Evolutionary conservation across 208 protist species (phyloP), one percentile per base, ranked within the genome.

Genomic region (Angomonas desouzai): DNA sequence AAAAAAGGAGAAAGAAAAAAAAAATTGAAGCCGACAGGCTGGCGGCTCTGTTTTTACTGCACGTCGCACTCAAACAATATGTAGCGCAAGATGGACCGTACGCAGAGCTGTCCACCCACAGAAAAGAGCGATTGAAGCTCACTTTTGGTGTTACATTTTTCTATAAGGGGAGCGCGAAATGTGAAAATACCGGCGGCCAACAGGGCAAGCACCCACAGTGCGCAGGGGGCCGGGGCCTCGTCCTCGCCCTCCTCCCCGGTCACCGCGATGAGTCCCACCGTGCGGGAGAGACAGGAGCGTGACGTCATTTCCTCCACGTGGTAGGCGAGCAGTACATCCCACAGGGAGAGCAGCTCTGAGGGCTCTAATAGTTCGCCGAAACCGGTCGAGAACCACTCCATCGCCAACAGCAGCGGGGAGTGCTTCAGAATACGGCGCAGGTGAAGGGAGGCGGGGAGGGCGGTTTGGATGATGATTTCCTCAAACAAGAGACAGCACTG

Each of bases 401-500:
- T 38, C 10, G 84, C 83, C 34, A 93, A 70, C 3, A 66, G 66
- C 30, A 96, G 76, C 55, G 85, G 83, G 20, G 85, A 79, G 49
- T 74, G 64, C 23, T 80, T 61, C 10, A 96, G 76, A 16, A 66
- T 61, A 30, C 76, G 79, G 0, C 72, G 79, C n/a, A 80, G 74
- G 62, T 96, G 85, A 27, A 91, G 62, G 33, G 72, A 70, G 6
- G 90, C 90, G 18, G 77, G 48, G 16, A 81, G 76, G 4, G 90
- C 90, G 62, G 85, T 71, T 16, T 74, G 70, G 29, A 73, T 70
- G 28, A 87, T 70, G 13, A 92, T 61, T 7, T 65, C 45, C 77
- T 96, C 90, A 56, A 93, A 93, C 47, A 96, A 55, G 13, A 83
- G 72, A 61, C 81, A 91, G 62, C 87, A 92, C 67, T 92, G 85